These are phyloP conservation scores for Sequoia sempervirens DNA, from an alignment of 75 land plant species.

Conservation along the genomic window DNA sequence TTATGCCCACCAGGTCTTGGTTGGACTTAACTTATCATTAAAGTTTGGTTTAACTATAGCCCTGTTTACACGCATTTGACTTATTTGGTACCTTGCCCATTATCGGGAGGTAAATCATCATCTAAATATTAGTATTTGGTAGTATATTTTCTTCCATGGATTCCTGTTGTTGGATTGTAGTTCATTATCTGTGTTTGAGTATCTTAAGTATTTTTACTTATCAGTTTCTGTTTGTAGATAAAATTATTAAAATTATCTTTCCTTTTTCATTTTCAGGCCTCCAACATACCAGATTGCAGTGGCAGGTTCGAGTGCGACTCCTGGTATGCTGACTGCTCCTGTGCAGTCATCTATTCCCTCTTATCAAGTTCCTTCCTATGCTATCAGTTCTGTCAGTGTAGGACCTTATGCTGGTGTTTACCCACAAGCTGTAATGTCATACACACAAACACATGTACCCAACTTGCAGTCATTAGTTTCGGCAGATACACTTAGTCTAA, in stretches of 20 bases:
- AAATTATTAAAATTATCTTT: background rate
- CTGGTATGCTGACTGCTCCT: background rate
- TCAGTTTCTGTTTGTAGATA: background rate
- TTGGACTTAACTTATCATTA: too few relatives aligned
- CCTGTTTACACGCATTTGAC: too few relatives aligned
- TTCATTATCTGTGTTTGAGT: background rate
- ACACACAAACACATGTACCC: slow-evolving; percentile 1
- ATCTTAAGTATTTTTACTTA: background rate
- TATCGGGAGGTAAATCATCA: too few relatives aligned
- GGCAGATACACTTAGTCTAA: background rate
- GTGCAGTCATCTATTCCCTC: background rate
- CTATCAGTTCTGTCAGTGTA: slow-evolving; percentile 1
- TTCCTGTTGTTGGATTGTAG: background rate
- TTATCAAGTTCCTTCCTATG: slow-evolving; percentile 8
- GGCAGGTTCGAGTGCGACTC: slow-evolving; percentile 4
- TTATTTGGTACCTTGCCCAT: too few relatives aligned
- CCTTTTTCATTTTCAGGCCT: slow-evolving; percentile 12
- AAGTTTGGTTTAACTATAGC: too few relatives aligned
- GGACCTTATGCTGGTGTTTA: slow-evolving; percentile 6
- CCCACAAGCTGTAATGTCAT: slow-evolving; percentile 3
- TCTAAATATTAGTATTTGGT: background rate
- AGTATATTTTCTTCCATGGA: background rate
- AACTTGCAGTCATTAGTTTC: background rate
- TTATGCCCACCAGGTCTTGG: too few relatives aligned
- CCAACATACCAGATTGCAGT: slow-evolving; percentile 14